Evolutionary conservation across 306 rosid species (phyloP).

Genomic region (Canavalia gladiata): DNA sequence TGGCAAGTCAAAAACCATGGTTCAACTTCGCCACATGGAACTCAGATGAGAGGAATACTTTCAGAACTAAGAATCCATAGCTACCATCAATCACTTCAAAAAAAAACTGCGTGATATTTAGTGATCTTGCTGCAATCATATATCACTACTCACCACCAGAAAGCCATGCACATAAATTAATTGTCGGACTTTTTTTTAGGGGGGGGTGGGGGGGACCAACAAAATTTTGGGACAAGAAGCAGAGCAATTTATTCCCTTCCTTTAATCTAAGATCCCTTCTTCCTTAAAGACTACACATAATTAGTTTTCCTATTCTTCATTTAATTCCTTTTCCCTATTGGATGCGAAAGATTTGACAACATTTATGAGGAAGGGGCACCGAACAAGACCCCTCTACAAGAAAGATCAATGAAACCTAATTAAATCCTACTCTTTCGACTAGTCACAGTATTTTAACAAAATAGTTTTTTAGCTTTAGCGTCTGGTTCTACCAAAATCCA

Average conservation of each 20-base stretch:
- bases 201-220: too few species aligned
- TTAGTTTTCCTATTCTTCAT: neutral
- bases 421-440: neutral
- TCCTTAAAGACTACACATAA: neutral
- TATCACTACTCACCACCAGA: neutral
- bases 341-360: neutral
- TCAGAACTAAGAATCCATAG: neutral
- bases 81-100: neutral
- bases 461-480: neutral
- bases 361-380: neutral
- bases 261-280: neutral
- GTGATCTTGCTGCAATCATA: neutral
- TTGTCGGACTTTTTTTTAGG: neutral
- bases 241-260: neutral
- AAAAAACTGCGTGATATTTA: neutral
- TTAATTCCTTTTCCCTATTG: neutral
- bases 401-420: neutral
- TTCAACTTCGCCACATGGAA: neutral
- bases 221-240: constrained; percentile 2
- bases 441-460: constrained; percentile 1
- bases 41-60: neutral
- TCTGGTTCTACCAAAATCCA: neutral
- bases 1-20: neutral
- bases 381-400: neutral
- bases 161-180: neutral